These are phyloP conservation scores for Fagopyrum esculentum DNA, from an alignment of 148 eudicot genomes.

Conservation along the genomic window DNA sequence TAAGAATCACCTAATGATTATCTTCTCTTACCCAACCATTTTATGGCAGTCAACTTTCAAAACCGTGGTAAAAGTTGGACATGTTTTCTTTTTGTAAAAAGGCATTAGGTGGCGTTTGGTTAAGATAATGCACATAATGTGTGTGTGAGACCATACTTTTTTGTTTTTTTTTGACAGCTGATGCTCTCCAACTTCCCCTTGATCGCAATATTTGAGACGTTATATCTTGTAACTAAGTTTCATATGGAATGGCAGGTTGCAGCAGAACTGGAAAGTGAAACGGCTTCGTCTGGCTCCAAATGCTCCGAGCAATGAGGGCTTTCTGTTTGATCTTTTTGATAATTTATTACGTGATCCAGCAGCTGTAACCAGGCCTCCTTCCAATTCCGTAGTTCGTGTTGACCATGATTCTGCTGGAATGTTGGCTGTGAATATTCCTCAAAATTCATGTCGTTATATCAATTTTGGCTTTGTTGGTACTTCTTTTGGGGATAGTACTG, in stretches of 20 bases:
- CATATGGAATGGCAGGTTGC: constrained; percentile 55
- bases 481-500: constrained; percentile 17
- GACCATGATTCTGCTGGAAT: constrained; percentile 91
- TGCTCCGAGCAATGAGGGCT: constrained; percentile 87
- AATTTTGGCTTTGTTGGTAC: constrained; percentile 59
- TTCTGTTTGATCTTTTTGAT: constrained; percentile 80
- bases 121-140: neutral
- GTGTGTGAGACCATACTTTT: no score
- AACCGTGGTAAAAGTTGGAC: neutral
- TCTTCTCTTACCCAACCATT: neutral
- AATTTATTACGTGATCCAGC: constrained; percentile 49
- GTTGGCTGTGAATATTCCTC: constrained; percentile 79
- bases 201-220: neutral
- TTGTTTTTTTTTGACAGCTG: neutral
- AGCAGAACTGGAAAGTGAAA: constrained; percentile 98
- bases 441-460: constrained; percentile 57
- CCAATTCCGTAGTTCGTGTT: constrained; percentile 59
- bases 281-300: constrained; percentile 75
- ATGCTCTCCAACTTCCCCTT: neutral
- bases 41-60: neutral
- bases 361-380: constrained; percentile 51
- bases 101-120: neutral
- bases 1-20: neutral
- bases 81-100: neutral
- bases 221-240: neutral